A percentile compares a stretch with the other conserved stretches of the same genome.
Evolutionary conservation across 805 yeast species (phyloP).

Genomic region (Kregervanrija pseudodelftensis): DNA sequence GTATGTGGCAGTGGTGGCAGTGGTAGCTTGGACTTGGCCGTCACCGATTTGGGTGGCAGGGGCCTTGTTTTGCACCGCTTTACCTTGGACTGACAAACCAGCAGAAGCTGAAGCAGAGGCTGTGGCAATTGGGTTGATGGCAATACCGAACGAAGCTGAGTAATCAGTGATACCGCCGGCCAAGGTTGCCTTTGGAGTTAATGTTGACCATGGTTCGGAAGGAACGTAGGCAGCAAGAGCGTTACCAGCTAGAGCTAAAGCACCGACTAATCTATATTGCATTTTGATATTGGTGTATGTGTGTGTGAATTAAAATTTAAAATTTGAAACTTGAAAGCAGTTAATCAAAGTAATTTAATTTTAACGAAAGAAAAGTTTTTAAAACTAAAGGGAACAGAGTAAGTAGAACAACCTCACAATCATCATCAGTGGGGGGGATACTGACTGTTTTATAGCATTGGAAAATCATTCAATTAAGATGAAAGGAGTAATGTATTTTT

Average conservation of each 20-base stretch:
- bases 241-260: conserved; percentile 40
- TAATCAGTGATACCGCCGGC: conserved; percentile 50
- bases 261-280: conserved; percentile 36
- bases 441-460: no score
- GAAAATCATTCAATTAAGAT: no score
- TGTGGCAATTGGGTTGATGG: conserved; percentile 49
- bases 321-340: neutral
- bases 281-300: conserved; percentile 26
- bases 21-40: conserved; percentile 31
- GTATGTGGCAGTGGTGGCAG: conserved; percentile 6
- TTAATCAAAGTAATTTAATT: neutral
- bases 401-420: no score
- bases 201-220: conserved; percentile 61
- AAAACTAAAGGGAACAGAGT: neutral
- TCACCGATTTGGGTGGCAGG: conserved; percentile 47
- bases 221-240: conserved; percentile 59
- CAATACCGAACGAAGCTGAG: conserved; percentile 60
- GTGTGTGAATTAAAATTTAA: neutral
- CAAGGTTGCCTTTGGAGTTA: conserved; percentile 51
- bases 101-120: conserved; percentile 35
- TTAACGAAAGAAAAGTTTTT: neutral
- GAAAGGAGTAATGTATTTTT: no score
- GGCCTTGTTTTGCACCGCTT: conserved; percentile 36
- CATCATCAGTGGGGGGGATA: no score
- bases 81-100: conserved; percentile 8